Percentiles rank a stretch among this genome's conserved stretches.
Conservation (phyloP, 352 stramenopile genomes). For the Thraustochytrium sp. region DNA sequence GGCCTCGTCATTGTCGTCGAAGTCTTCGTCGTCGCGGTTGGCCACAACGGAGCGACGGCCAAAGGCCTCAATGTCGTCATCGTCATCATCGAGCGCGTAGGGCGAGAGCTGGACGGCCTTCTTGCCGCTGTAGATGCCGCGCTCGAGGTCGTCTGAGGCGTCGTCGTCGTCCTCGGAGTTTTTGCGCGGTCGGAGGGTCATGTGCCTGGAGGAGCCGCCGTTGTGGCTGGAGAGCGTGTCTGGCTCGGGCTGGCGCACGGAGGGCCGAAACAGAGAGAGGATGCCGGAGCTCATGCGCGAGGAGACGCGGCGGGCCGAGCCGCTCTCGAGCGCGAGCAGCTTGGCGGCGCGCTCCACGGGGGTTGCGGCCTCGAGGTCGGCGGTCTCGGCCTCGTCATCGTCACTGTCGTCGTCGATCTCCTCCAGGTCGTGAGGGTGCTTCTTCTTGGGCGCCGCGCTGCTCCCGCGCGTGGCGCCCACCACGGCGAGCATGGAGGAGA, state of each 20-base stretch:
- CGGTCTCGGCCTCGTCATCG: no score
- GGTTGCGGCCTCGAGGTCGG: not conserved
- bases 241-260: not conserved
- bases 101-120: no score
- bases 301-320: not conserved
- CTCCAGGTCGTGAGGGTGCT: not conserved
- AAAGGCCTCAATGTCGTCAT: not conserved
- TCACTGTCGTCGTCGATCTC: no score
- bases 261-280: not conserved
- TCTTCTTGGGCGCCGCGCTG: not conserved
- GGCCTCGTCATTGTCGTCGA: no score
- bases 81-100: no score
- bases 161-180: no score
- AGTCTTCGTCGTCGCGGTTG: no score
- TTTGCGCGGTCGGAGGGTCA: not conserved
- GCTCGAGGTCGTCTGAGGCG: not conserved
- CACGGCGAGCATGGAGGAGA: not conserved
- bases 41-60: no score
- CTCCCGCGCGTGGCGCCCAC: not conserved
- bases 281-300: not conserved
- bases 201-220: not conserved
- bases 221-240: not conserved
- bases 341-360: not conserved
- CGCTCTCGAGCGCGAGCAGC: not conserved
- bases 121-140: not conserved